These are phyloP conservation scores for Oldenlandia corymbosa DNA, from an alignment of 257 asterid species.

Conservation along the genomic window DNA sequence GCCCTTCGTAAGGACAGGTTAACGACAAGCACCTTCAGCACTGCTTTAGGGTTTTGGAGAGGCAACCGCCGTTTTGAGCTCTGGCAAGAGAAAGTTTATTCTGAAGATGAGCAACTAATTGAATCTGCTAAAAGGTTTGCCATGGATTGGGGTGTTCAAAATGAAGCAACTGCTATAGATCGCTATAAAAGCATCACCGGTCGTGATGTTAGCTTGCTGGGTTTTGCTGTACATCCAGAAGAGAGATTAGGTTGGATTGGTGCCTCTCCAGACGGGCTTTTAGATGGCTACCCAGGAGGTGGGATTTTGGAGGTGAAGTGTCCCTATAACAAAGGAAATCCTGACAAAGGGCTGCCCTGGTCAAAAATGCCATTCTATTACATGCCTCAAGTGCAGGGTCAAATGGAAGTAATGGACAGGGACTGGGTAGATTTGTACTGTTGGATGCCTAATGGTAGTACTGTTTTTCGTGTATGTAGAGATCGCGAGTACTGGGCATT, in stretches of 20 bases:
- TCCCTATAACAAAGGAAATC: conserved; percentile 88
- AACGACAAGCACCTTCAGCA: conserved; percentile 90
- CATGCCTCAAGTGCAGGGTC: conserved; percentile 99
- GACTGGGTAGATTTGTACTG: conserved; percentile 94
- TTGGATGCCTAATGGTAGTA: conserved; percentile 91
- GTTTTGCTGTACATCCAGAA: conserved; percentile 72
- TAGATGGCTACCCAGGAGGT: conserved; percentile 55
- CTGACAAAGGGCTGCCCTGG: conserved; percentile 80
- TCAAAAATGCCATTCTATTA: conserved; percentile 73
- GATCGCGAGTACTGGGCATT: conserved; percentile 70
- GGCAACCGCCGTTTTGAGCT: conserved; percentile 78
- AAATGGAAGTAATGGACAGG: conserved; percentile 90
- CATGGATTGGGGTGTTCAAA: conserved; percentile 91
- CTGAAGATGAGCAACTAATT: conserved; percentile 21
- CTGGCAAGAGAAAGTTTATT: conserved; percentile 80
- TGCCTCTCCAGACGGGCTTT: conserved; percentile 92
- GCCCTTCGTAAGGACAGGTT: conserved; percentile 88
- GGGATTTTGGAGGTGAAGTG: conserved; percentile 96
- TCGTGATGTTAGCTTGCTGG: conserved; percentile 64
- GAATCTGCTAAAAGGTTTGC: conserved; percentile 46
- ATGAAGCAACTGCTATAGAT: conserved; percentile 76
- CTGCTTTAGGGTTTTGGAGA: conserved; percentile 91
- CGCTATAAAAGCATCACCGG: conserved; percentile 82
- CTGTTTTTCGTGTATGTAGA: conserved; percentile 68
- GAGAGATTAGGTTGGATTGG: conserved; percentile 73